Base-by-base conservation (phyloP, 2,329 filamentous ascomycete species). In the Chaetomiaceae sp. region DNA sequence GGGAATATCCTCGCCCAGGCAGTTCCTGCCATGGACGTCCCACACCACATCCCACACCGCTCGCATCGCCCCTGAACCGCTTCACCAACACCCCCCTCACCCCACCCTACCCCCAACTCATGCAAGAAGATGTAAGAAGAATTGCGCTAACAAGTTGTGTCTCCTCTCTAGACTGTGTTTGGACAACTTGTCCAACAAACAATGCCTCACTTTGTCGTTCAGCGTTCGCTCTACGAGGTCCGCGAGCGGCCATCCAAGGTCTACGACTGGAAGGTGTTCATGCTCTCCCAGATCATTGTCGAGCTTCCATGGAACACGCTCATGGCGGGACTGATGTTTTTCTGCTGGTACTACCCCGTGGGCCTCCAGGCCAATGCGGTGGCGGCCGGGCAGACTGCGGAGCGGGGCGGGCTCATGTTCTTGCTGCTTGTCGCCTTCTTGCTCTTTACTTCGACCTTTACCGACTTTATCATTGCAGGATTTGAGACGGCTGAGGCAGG, bases 331-430 rank as follows among this genome's bases (percentile, higher is more conserved):
- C 70, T 95, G 57, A 85, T 91, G 72, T 95, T 76, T 73, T 76
- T 89, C 62, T 83, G 77, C 66, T 92, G 87, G 81, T 96, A 95
- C 73, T 96, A 91, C 65, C 88, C 89, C 1, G 80, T 95, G 48
- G 88, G 87, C 2, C 77, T 93, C 9, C 82, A 89, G 66, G 69
- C 71, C 53, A 91, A 92, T 62, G 86, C 87, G 2, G 70, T 74
- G 14, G 73, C 73, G 1, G 81, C 81, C 4, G 77, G 77, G 54
- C 72, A 82, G 55, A 78, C 85, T 1, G 65, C 77, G 5, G 81
- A 89, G 61, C 86, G 89, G 25, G 87, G 88, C 9, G 85, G 74
- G 1, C 78, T 93, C 19, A 86, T 92, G 79, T 90, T 91, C 73
- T 73, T 95, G 21, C 81, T 89, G 60, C 73, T 91, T 35, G 76